Evolutionary conservation across 495 filamentous ascomycete species (phyloP).

Genomic region (Cryomyces antarcticus): DNA sequence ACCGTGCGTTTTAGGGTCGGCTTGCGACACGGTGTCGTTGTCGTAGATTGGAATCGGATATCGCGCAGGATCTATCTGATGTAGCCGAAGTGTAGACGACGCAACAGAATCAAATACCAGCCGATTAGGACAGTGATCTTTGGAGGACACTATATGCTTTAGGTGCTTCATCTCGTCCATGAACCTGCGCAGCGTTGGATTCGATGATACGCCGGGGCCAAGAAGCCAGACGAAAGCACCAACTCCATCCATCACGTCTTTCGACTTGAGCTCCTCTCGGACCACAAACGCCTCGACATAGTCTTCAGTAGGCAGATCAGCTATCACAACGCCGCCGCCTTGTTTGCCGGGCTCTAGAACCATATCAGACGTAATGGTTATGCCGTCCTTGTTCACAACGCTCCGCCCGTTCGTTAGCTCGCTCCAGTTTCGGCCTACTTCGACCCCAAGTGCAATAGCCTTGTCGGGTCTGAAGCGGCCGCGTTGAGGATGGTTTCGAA

Average conservation of each 20-base stretch:
- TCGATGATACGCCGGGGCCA: slow-evolving; percentile 39
- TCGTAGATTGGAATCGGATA: slow-evolving; percentile 45
- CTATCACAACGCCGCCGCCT: slow-evolving; percentile 51
- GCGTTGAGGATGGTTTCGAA: slow-evolving; percentile 49
- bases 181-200: slow-evolving; percentile 43
- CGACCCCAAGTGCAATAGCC: slow-evolving; percentile 40
- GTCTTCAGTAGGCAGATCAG: slow-evolving; percentile 49
- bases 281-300: slow-evolving; percentile 47
- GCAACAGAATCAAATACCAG: slow-evolving; percentile 46
- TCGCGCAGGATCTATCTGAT: slow-evolving; percentile 43
- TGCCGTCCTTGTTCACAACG: slow-evolving; percentile 32
- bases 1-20: slow-evolving; percentile 1
- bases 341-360: slow-evolving; percentile 34
- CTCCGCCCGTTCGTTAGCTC: slow-evolving; percentile 28
- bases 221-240: slow-evolving; percentile 64
- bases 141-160: slow-evolving; percentile 57
- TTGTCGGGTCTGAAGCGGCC: slow-evolving; percentile 56
- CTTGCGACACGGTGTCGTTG: slow-evolving; percentile 25
- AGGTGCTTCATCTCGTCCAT: slow-evolving; percentile 36
- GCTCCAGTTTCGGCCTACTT: slow-evolving; percentile 27
- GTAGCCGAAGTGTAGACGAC: slow-evolving; percentile 38
- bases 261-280: slow-evolving; percentile 52
- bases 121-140: slow-evolving; percentile 50
- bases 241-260: slow-evolving; percentile 42
- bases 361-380: slow-evolving; percentile 41